Evolutionary conservation across 371 early-diverging fungal genomes (phyloP).

Genomic region (Circinella minor): DNA sequence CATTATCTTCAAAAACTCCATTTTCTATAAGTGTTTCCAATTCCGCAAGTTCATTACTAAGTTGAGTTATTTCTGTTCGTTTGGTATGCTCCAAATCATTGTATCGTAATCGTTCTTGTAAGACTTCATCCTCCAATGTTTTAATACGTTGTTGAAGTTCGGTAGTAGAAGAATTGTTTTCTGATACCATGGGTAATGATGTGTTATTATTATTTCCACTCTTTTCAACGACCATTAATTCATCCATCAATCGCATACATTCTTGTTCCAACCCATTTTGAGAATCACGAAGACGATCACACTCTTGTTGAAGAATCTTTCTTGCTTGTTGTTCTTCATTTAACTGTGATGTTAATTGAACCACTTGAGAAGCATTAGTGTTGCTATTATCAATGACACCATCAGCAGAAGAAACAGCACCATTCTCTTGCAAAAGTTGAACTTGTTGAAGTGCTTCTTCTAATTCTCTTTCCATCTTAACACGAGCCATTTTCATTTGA

Average conservation of each 20-base stretch:
- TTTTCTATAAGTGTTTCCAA: constrained; percentile 76
- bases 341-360: constrained; percentile 2
- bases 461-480: constrained; percentile 29
- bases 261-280: constrained; percentile 73
- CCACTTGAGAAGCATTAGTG: constrained; percentile 18
- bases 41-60: constrained; percentile 71
- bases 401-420: constrained; percentile 15
- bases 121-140: constrained; percentile 51
- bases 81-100: constrained; percentile 57
- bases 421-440: constrained; percentile 43
- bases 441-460: constrained; percentile 20
- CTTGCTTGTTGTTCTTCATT: constrained; percentile 31
- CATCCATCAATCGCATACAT: constrained; percentile 75
- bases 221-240: constrained; percentile 51
- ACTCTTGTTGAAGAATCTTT: constrained; percentile 48
- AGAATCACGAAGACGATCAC: constrained; percentile 57
- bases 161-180: background rate
- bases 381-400: constrained; percentile 34
- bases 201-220: background rate
- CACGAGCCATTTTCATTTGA: constrained; percentile 36
- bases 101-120: constrained; percentile 46
- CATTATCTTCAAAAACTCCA: constrained; percentile 70
- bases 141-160: constrained; percentile 46
- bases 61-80: constrained; percentile 55
- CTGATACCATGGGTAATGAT: background rate